Evolutionary conservation across 148 eudicot species (phyloP).

Genomic region (Nepenthes mirabilis): DNA sequence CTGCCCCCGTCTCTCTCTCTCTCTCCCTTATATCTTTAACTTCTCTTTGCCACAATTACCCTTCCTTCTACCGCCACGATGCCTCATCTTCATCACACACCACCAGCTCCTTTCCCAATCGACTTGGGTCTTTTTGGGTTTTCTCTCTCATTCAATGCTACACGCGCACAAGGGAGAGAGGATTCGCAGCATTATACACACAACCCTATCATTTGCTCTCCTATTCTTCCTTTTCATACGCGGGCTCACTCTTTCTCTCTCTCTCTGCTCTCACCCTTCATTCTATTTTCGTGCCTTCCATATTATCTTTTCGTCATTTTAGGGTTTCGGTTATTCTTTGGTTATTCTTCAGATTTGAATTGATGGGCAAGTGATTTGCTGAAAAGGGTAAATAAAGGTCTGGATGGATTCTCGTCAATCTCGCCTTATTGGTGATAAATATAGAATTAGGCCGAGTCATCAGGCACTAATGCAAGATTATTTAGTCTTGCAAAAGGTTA

Average conservation of each 20-base stretch:
- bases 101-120: not conserved
- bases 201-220: not conserved
- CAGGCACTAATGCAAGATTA: constrained; percentile 32
- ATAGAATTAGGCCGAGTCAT: constrained; percentile 15
- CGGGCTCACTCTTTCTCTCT: not conserved
- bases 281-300: not conserved
- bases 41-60: not conserved
- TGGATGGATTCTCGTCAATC: constrained; percentile 20
- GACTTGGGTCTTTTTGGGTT: constrained; percentile 3
- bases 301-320: not conserved
- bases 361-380: constrained; percentile 12
- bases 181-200: not conserved
- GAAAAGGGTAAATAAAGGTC: constrained; percentile 2
- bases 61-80: constrained; percentile 1
- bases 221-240: not conserved
- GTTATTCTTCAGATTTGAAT: not conserved
- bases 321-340: too few relatives aligned
- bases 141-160: not conserved
- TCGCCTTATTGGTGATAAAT: constrained; percentile 19
- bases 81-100: constrained; percentile 2
- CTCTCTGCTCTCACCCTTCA: not conserved
- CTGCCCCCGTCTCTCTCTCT: not conserved
- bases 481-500: constrained; percentile 52
- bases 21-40: not conserved
- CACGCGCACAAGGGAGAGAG: not conserved